Base-by-base conservation (phyloP, 2,329 filamentous ascomycete species). In the Pestalotiopsis sp. region DNA sequence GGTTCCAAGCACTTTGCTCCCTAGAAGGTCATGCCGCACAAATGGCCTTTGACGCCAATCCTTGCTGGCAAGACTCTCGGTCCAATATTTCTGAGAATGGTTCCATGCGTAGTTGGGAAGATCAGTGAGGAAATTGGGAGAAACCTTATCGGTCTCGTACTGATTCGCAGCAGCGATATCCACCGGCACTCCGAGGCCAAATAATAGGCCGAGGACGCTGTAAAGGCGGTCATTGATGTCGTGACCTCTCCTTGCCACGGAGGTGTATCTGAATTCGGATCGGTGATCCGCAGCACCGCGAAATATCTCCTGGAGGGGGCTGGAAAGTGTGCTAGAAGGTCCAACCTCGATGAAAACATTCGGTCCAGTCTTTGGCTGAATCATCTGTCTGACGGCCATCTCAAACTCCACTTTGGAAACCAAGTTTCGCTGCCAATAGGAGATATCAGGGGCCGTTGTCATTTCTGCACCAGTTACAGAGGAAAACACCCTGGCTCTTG, bases 381-480 rank as follows among this genome's bases (percentile, higher is more conserved):
- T 14, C 60, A 38, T 9, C 11, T 9, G n/a, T 14, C 31, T 14
- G 9, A 74, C 70, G 9, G 73, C 73, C 1, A 64, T 31, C 3
- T 52, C 67, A 40, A 68, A 68, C 17, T 52, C 59, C 3, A 68
- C 67, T 23, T 61, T 63, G 13, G 70, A 68, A 2, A 68, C 68
- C 36, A 71, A 57, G 59, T 71, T 71, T 13, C 57, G 56, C 12
- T 63, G 49, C 70, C 70, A 71, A 49, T 67, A 56, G 17, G 20
- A 12, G 20, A 40, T 11, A 14, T 40, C 63, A 27, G 40, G 27
- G n/a, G 3, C n/a, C n/a, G n/a, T 7, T 11, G n/a, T 23, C 27
- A 45, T 65, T 7, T 27, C 23, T n/a, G 45, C 45, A 36, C 63
- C 63, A 65, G 63, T 65, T 4, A 65, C 63, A 11, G 63, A 52